A percentile compares a stretch with the other conserved stretches of the same genome.
Conservation (phyloP, 805 yeast species). For the Hanseniaspora meyeri region DNA sequence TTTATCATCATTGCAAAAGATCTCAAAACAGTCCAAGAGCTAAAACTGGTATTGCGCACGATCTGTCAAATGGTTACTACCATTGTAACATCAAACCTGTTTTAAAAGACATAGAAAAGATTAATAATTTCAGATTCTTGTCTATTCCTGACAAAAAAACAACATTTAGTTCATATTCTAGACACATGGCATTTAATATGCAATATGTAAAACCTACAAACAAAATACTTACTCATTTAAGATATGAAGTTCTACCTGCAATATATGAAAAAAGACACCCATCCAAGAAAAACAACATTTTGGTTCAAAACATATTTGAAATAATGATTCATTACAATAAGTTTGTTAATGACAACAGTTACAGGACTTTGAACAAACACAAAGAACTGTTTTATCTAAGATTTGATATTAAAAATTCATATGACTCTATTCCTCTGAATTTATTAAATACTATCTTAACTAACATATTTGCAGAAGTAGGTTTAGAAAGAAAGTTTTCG, state of each 20-base stretch:
- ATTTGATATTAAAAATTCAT: conserved; percentile 68
- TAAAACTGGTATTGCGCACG: conserved; percentile 14
- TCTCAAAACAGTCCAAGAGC: neutral
- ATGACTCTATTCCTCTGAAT: conserved; percentile 52
- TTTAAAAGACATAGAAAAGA: conserved; percentile 38
- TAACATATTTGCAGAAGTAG: conserved; percentile 22
- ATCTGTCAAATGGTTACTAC: conserved; percentile 16
- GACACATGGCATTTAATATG: neutral
- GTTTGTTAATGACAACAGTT: conserved; percentile 26
- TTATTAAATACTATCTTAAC: conserved; percentile 30
- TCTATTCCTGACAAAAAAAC: conserved; percentile 37
- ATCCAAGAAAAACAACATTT: conserved; percentile 15
- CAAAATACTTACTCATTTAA: conserved; percentile 27
- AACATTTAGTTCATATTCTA: neutral
- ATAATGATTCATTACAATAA: conserved; percentile 30
- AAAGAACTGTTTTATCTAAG: conserved; percentile 37
- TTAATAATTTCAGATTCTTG: conserved; percentile 44
- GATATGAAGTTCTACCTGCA: conserved; percentile 19
- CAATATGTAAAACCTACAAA: conserved; percentile 35
- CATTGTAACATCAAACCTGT: conserved; percentile 39
- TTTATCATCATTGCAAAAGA: conserved; percentile 15
- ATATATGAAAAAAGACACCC: neutral
- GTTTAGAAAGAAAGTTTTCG: conserved; percentile 6
- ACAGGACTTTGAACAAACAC: conserved; percentile 4
- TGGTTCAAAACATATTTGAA: conserved; percentile 34